phyloP scores from a whole-genome alignment of 108 stramenopile genomes.

The Seminavis robusta region DNA sequence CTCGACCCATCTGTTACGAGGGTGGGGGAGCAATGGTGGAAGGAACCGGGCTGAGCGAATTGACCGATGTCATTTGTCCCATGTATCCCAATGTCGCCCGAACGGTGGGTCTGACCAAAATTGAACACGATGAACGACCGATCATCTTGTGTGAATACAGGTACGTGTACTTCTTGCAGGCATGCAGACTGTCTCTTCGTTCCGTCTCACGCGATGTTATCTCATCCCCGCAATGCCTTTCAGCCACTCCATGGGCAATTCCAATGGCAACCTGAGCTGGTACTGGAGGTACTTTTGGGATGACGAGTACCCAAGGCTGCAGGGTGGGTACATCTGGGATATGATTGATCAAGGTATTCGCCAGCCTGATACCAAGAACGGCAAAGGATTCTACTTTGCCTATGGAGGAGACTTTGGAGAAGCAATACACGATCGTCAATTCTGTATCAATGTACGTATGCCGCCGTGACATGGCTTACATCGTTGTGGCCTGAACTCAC shows the following conservation, averaged over 20 bases:
- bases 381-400: constrained; percentile 52
- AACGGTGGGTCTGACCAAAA: constrained; percentile 43
- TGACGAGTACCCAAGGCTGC: constrained; percentile 52
- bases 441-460: constrained; percentile 83
- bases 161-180: no score
- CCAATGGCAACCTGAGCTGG: constrained; percentile 79
- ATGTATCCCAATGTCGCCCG: constrained; percentile 87
- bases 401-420: constrained; percentile 96
- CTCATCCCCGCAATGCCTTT: no score
- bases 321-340: constrained; percentile 99
- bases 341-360: constrained; percentile 90
- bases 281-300: constrained; percentile 90
- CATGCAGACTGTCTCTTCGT: no score
- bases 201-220: neutral
- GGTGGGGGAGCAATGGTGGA: constrained; percentile 55
- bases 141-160: constrained; percentile 92
- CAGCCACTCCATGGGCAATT: constrained; percentile 98
- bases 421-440: constrained; percentile 70
- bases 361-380: constrained; percentile 11
- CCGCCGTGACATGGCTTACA: neutral
- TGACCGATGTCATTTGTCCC: constrained; percentile 93
- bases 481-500: neutral
- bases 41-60: constrained; percentile 55
- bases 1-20: constrained; percentile 77
- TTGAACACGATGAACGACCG: constrained; percentile 67